phyloP scores from a whole-genome alignment of 139 green algal species.

The Picochlorum sp. region DNA sequence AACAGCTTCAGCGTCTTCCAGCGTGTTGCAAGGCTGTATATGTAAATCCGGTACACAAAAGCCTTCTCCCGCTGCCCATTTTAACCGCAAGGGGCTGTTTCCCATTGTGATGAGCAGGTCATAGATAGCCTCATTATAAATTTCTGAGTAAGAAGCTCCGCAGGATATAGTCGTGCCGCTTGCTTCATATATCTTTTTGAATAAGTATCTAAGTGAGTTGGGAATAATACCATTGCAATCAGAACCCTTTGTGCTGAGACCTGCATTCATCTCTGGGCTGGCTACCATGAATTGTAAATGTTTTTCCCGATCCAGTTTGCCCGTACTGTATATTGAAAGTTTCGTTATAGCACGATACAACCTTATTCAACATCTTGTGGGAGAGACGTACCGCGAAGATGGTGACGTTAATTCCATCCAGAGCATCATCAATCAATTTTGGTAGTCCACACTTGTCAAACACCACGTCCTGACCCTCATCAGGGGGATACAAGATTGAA shows the following conservation, averaged over 20 bases:
- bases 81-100: constrained; percentile 55
- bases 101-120: constrained; percentile 55
- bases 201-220: constrained; percentile 56
- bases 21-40: constrained; percentile 17
- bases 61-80: constrained; percentile 62
- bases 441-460: constrained; percentile 40
- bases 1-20: constrained; percentile 36
- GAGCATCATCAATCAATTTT: constrained; percentile 72
- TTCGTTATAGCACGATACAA: neutral
- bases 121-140: constrained; percentile 86
- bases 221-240: constrained; percentile 66
- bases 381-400: constrained; percentile 30
- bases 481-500: constrained; percentile 36
- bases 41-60: constrained; percentile 67
- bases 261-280: neutral
- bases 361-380: too few relatives aligned
- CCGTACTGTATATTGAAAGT: constrained; percentile 39
- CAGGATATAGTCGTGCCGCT: neutral
- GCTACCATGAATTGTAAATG: constrained; percentile 45
- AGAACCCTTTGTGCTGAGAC: constrained; percentile 35
- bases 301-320: constrained; percentile 56
- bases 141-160: constrained; percentile 67
- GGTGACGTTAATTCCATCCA: constrained; percentile 74
- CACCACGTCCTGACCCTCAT: constrained; percentile 34
- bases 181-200: constrained; percentile 30